Evolutionary conservation across 768 basidiomycete species (phyloP).

Genomic region (Hypholoma fasciculare): DNA sequence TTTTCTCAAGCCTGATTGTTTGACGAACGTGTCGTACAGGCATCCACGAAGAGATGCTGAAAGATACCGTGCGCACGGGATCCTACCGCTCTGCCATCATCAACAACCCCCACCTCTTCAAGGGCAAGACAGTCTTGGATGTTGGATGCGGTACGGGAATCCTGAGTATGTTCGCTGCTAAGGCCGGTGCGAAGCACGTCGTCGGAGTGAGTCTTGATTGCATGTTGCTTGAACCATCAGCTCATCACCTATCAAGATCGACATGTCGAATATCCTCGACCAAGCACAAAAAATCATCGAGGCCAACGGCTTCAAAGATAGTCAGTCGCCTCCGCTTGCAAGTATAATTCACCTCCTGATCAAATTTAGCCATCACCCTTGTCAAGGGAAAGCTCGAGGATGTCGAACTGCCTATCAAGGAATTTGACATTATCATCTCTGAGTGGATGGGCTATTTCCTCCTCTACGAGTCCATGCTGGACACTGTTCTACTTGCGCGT

Average conservation of each 20-base stretch:
- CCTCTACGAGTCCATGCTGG: constrained; percentile 98
- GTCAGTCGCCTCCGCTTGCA: constrained; percentile 45
- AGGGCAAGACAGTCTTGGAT: constrained; percentile 95
- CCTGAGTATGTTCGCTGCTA: constrained; percentile 96
- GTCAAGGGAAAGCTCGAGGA: constrained; percentile 99
- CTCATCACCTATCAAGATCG: constrained; percentile 60
- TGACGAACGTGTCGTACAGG: constrained; percentile 45
- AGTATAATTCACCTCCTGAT: background rate
- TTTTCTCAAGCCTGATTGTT: background rate
- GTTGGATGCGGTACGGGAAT: constrained; percentile 99
- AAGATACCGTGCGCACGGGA: constrained; percentile 92
- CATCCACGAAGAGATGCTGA: constrained; percentile 99
- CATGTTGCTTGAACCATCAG: background rate
- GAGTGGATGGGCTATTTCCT: constrained; percentile 99
- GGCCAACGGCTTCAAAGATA: constrained; percentile 94
- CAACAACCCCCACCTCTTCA: constrained; percentile 94
- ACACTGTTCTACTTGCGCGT: constrained; percentile 94
- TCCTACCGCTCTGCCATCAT: constrained; percentile 95
- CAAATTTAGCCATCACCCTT: constrained; percentile 79
- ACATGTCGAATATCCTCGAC: constrained; percentile 99
- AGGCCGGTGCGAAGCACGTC: constrained; percentile 91
- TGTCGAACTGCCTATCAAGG: constrained; percentile 77
- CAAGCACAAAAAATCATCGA: constrained; percentile 97
- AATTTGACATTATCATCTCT: constrained; percentile 98
- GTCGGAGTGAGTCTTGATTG: constrained; percentile 67